Evolutionary conservation across 148 eudicot species (phyloP), one percentile per base, ranked within the genome.

Genomic region (Chenopodium berlandieri): DNA sequence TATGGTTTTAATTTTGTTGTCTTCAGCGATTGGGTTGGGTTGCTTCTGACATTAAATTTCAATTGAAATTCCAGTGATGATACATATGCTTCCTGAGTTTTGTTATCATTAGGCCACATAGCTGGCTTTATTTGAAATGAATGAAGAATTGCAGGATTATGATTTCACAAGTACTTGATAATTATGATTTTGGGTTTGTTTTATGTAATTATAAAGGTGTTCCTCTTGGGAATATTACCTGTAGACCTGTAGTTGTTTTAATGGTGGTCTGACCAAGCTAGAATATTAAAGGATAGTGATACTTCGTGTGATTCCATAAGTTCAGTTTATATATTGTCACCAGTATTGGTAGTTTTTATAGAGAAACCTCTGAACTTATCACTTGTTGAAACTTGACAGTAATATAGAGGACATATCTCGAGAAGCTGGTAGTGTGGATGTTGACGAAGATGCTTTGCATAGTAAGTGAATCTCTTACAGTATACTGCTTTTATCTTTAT

Each of bases 381-480:
- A 56, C 25, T 82, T 63, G 47, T 74, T 76, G 79, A 82, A 76
- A 81, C 58, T 84, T 88, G 88, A 77, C 91, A 96, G 99, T 84
- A 96, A 96, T 73, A 94, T 96, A 84, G 99, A 96, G 84, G 99
- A 96, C 92, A 90, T 94, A 73, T 89, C 94, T 78, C 97, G 99
- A 52, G 98, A 96, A 25, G 98, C 92, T 75, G 98, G 95, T 79
- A 96, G 99, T 72, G 72, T 92, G 76, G 94, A 92, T 85, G 90
- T 88, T 86, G 92, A 94, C 25, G 98, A 92, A 80, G 97, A 90
- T 66, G 85, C 80, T 83, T 82, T 96, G 80, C 85, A 83, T 73
- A 83, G 98, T 96, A 94, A 89, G 99, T 90, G 74, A 58, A 62
- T 60, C 67, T 74, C 50, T 74, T 66, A 71, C 60, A 67, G 60